Evolutionary conservation across 1,284 basidiomycete species (phyloP), one percentile per base, ranked within the genome.

Genomic region (Microbotryomycetes sp.): DNA sequence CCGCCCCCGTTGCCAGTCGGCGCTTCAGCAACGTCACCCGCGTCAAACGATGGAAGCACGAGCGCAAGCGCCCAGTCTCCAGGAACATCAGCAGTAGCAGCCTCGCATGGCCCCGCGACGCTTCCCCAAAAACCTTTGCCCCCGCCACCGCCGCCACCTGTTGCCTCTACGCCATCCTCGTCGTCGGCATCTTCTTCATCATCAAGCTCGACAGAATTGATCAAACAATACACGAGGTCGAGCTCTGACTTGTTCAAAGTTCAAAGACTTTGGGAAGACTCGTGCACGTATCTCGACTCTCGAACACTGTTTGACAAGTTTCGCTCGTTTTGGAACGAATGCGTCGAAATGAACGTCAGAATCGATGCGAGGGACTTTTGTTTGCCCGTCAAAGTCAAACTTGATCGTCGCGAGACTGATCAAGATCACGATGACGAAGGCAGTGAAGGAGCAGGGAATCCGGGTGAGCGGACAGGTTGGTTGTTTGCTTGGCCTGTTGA

Each of bases 231-330:
- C 51, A 41, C 58, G n/a, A 45, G 48, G 27, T 61, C 64, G 26
- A 54, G 55, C 18, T 57, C 64, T 6, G 64, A 63, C 15, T 51
- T 66, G 30, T 68, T 68, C 47, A 49, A 57, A 15, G 52, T 28
- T 24, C 59, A 62, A 16, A 57, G 60, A 27, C 57, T 66, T 2
- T 65, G 60, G 61, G 64, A 62, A 45, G 54, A 63, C 15, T 55
- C 59, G 0, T 56, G 47, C 28, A 15, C 50, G 4, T 3, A 31
- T 3, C 57, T 66, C 13, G 26, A 55, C 0, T 58, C 61, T 6
- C 4, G 31, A 2, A 2, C 56, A 16, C 45, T 66, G 46, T 24
- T 50, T 1, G 21, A 27, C 15, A 41, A 46, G 2, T 56, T 56
- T 45, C 50, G 57, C 11, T 45, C 50, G 2, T 28, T 58, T 0